Evolutionary conservation across 176 grass and related monocot species (phyloP).

Genomic region (Phoenix dactylifera): DNA sequence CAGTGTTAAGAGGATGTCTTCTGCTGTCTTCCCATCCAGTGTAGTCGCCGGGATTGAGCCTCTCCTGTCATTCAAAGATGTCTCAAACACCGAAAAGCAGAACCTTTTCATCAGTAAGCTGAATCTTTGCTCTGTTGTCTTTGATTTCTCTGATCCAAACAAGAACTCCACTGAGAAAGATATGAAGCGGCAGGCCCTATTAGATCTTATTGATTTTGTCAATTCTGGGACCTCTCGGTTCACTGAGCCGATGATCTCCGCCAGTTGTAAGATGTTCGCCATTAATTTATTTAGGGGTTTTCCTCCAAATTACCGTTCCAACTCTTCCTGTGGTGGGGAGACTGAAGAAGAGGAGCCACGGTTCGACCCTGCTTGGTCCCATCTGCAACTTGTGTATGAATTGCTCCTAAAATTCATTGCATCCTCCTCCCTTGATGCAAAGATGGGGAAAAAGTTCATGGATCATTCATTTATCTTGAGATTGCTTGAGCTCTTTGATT

Average conservation of each 20-base stretch:
- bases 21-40: slow-evolving; percentile 84
- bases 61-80: slow-evolving; percentile 79
- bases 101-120: slow-evolving; percentile 89
- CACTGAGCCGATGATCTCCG: slow-evolving; percentile 54
- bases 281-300: slow-evolving; percentile 82
- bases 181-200: slow-evolving; percentile 73
- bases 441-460: slow-evolving; percentile 87
- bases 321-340: slow-evolving; percentile 51
- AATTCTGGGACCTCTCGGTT: slow-evolving; percentile 43
- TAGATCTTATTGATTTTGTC: slow-evolving; percentile 82
- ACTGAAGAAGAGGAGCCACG: slow-evolving; percentile 85
- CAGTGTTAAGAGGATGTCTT: slow-evolving; percentile 82
- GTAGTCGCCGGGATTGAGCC: slow-evolving; percentile 87
- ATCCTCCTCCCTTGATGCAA: slow-evolving; percentile 69
- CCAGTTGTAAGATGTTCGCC: slow-evolving; percentile 76
- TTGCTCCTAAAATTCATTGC: slow-evolving; percentile 85
- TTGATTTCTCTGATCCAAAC: slow-evolving; percentile 91
- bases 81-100: slow-evolving; percentile 63
- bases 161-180: slow-evolving; percentile 83
- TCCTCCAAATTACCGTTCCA: slow-evolving; percentile 52
- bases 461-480: slow-evolving; percentile 81
- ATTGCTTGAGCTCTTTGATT: slow-evolving; percentile 86
- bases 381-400: slow-evolving; percentile 96
- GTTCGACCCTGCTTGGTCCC: slow-evolving; percentile 91
- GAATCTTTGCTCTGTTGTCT: slow-evolving; percentile 64